Conservation (phyloP, 1,284 basidiomycete genomes). For the Grifola frondosa region DNA sequence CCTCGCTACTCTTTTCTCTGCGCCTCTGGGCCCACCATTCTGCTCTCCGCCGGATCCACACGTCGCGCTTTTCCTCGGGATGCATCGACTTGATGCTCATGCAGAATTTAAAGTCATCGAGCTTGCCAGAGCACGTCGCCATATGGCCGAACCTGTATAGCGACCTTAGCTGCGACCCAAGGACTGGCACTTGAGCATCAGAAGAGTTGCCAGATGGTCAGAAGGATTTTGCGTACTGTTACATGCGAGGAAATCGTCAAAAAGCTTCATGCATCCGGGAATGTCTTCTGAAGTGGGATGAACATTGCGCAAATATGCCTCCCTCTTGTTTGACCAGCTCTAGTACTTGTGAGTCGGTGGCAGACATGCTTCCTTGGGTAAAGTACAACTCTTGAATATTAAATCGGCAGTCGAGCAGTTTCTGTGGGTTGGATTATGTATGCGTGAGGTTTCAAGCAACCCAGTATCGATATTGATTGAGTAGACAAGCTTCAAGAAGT, state of each 20-base stretch:
- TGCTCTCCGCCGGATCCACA: constrained; percentile 84
- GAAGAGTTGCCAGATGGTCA: too few relatives aligned
- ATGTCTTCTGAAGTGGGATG: constrained; percentile 79
- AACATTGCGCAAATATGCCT: constrained; percentile 54
- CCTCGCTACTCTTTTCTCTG: constrained; percentile 80
- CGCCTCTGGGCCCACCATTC: constrained; percentile 89
- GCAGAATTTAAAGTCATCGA: constrained; percentile 96
- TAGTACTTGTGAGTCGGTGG: constrained; percentile 3
- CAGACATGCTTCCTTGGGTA: constrained; percentile 3
- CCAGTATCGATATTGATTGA: too few relatives aligned
- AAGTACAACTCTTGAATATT: too few relatives aligned
- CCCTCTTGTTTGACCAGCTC: constrained; percentile 59
- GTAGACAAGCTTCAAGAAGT: too few relatives aligned
- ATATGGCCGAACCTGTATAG: constrained; percentile 86
- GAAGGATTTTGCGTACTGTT: constrained; percentile 50
- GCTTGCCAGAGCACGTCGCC: constrained; percentile 75
- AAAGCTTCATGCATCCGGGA: constrained; percentile 74
- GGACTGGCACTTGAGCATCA: constrained; percentile 45
- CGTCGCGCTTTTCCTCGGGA: constrained; percentile 73
- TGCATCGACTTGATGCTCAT: constrained; percentile 79
- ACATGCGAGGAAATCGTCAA: constrained; percentile 81
- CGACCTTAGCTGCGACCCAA: constrained; percentile 80
- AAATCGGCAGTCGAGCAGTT: too few relatives aligned
- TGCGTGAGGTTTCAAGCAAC: too few relatives aligned
- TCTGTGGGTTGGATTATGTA: too few relatives aligned